phyloP scores from a whole-genome alignment of 345 rosid genomes.

The Aquilaria sinensis region DNA sequence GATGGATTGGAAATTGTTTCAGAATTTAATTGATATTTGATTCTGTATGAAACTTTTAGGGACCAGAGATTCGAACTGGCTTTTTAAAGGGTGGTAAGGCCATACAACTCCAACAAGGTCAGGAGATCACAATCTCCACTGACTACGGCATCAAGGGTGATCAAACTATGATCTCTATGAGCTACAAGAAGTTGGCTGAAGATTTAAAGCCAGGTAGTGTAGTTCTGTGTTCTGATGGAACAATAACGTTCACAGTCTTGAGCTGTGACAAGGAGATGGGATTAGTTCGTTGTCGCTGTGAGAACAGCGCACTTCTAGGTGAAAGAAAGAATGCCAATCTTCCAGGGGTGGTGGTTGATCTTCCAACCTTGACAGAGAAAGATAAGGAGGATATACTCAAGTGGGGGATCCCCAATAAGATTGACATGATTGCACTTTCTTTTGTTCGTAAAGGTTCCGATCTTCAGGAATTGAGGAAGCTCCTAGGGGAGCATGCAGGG shows the following conservation, averaged over 20 bases:
- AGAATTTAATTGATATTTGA: neutral
- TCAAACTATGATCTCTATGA: constrained; percentile 35
- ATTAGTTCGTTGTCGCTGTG: constrained; percentile 36
- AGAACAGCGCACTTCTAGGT: constrained; percentile 46
- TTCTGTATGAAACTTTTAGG: constrained; percentile 13
- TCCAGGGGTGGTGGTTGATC: constrained; percentile 56
- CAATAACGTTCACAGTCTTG: constrained; percentile 40
- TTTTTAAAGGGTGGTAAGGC: constrained; percentile 30
- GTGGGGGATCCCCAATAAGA: constrained; percentile 49
- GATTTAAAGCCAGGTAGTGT: constrained; percentile 43
- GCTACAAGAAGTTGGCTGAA: constrained; percentile 43
- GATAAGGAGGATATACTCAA: constrained; percentile 45
- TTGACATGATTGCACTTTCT: constrained; percentile 49
- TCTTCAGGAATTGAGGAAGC: constrained; percentile 37
- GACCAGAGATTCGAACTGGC: constrained; percentile 35
- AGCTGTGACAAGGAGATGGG: constrained; percentile 30
- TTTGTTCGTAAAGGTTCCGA: constrained; percentile 50
- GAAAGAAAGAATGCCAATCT: constrained; percentile 60
- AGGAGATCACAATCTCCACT: constrained; percentile 39
- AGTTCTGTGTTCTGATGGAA: constrained; percentile 49
- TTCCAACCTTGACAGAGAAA: constrained; percentile 53
- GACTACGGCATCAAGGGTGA: constrained; percentile 44
- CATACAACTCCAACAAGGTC: constrained; percentile 27
- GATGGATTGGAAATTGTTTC: no score
- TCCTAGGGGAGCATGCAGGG: constrained; percentile 35